Conservation (phyloP, 164 flowering plant genomes). For the Sextonia rubra region DNA sequence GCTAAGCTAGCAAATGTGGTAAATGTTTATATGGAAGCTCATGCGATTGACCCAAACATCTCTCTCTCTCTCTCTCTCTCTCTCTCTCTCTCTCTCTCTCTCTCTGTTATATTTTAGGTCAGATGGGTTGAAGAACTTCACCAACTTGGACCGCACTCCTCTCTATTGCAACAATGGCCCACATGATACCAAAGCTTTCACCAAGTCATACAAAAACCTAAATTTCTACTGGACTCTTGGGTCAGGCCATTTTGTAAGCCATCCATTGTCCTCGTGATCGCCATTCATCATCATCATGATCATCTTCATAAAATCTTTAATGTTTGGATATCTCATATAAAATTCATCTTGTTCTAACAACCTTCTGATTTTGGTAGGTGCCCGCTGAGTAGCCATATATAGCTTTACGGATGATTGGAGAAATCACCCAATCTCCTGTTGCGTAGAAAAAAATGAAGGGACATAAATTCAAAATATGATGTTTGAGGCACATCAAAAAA, state of each 20-base stretch:
- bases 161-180: slow-evolving; percentile 15
- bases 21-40: no score
- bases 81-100: background rate
- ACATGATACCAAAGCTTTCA: slow-evolving; percentile 21
- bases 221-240: slow-evolving; percentile 33
- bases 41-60: background rate
- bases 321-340: no score
- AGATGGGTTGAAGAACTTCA: slow-evolving; percentile 22
- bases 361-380: slow-evolving; percentile 33
- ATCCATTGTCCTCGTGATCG: slow-evolving; percentile 1
- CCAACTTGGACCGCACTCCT: slow-evolving; percentile 11
- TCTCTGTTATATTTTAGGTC: slow-evolving; percentile 15
- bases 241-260: slow-evolving; percentile 30
- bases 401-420: slow-evolving; percentile 57
- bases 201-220: slow-evolving; percentile 26
- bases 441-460: background rate
- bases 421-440: slow-evolving; percentile 57
- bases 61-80: background rate
- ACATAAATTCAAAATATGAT: no score
- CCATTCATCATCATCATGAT: background rate
- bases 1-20: no score
- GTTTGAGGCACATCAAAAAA: no score
- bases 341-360: background rate
- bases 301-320: background rate
- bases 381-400: slow-evolving; percentile 78